These are phyloP conservation scores for Verticillium klebahnii DNA, from an alignment of 2,329 filamentous ascomycete species.

Conservation along the genomic window DNA sequence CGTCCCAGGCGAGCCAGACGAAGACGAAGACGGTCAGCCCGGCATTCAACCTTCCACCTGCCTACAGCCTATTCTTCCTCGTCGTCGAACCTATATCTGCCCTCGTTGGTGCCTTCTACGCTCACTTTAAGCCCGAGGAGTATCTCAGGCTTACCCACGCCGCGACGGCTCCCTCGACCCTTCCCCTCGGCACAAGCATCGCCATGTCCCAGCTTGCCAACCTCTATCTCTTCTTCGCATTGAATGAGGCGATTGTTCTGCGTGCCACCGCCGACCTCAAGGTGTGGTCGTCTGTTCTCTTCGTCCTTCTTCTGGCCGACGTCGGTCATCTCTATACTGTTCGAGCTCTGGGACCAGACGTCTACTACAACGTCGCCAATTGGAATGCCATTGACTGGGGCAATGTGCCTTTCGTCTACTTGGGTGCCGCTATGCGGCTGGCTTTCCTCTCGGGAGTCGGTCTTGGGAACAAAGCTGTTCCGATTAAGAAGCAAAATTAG, in stretches of 20 bases:
- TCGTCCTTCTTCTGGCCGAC: conserved; percentile 69
- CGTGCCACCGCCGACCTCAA: conserved; percentile 61
- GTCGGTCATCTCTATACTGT: conserved; percentile 70
- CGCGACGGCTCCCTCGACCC: conserved; percentile 38
- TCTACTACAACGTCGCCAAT: conserved; percentile 58
- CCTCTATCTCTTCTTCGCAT: conserved; percentile 70
- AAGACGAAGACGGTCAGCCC: neutral
- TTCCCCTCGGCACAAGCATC: conserved; percentile 59
- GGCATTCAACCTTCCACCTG: conserved; percentile 47
- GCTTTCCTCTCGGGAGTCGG: conserved; percentile 57
- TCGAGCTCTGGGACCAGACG: conserved; percentile 46
- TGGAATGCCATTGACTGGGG: conserved; percentile 69
- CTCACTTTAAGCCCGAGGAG: conserved; percentile 40
- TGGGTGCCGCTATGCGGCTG: conserved; percentile 54
- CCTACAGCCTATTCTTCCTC: conserved; percentile 72
- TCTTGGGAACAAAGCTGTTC: conserved; percentile 21
- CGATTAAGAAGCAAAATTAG: conserved; percentile 12
- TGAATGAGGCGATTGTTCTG: conserved; percentile 74
- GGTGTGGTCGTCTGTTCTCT: conserved; percentile 66
- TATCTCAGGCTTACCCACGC: conserved; percentile 65
- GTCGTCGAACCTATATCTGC: conserved; percentile 60
- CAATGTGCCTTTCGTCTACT: conserved; percentile 67
- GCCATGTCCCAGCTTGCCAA: conserved; percentile 72
- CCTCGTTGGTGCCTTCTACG: conserved; percentile 47
- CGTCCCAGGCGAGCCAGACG: neutral